Evolutionary conservation across 495 filamentous ascomycete species (phyloP), one percentile per base, ranked within the genome.

Genomic region (Umbilicaria muhlenbergii): DNA sequence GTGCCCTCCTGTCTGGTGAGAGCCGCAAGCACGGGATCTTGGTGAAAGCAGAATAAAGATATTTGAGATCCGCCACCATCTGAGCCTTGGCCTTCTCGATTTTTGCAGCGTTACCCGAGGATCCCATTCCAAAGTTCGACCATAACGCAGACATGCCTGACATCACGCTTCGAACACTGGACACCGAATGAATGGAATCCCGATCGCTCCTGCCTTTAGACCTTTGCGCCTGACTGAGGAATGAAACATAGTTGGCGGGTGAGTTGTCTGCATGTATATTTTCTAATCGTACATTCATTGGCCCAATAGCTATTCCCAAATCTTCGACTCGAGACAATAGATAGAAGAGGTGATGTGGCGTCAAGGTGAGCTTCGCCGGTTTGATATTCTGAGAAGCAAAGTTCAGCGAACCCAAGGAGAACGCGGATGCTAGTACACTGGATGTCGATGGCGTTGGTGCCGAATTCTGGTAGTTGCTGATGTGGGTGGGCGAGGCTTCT

Each of bases 331-430:
- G 81, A 43, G 84, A 91, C 39, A 98, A 71, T 19, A 98, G 73
- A 58, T 94, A 98, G 66, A 92, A 98, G 32, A 98, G 75, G 63
- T 98, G 91, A 50, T 98, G 91, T 15, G 91, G 85, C n/a, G 91
- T 96, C 38, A 98, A 73, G 24, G 86, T 85, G 42, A 98, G 67
- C 67, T 89, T 95, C 33, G 82, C 82, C 36, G 88, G 83, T 63
- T 91, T 94, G 53, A 86, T 70, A 48, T 67, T 80, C 54, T 81
- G 78, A 24, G 88, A 88, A 34, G 83, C 75, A 58, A 95, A 93
- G 51, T 69, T 84, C 47, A 94, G 63, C 37, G 82, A 75, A 37
- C 86, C 83, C 34, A 92, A 76, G 32, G 89, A 93, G 32, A 96
- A 67, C 36, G 91, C 86, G 1, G 84, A 74, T 11, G 86, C 83